Evolutionary conservation across 805 yeast species (phyloP), one percentile per base, ranked within the genome.

Genomic region (Lachancea quebecensis): DNA sequence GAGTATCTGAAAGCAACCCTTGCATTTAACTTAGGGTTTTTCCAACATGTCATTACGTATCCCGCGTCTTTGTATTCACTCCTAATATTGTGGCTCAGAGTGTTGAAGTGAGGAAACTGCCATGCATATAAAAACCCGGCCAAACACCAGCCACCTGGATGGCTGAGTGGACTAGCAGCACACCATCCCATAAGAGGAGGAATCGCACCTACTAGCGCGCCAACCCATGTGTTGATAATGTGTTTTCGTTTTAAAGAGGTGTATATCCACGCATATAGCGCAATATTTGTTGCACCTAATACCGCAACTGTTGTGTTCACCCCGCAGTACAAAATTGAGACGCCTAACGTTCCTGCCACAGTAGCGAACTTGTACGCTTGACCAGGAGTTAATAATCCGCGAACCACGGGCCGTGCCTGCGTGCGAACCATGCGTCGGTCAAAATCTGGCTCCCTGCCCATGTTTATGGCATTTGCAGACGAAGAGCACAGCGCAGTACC

Each of bases 101-200:
- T 78, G 67, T 91, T 93, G 71, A 93, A 93, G 64, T 93, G 99
- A 2, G 99, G 99, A 65, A 93, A 93, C 65, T 93, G 99, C 99
- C 99, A 93, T 6, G 97, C 96, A 60, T 85, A 93, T 34, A 93
- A 68, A 42, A 93, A 68, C 0, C 84, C 87, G 1, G 97, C 97
- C 18, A 93, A 69, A 59, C 90, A 80, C 98, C 98, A 91, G 3
- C 95, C 95, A 7, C 93, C 97, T 0, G 98, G 96, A 51, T 88
- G 86, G 2, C 74, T 53, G 32, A 90, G 66, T 0, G 89, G 77
- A 3, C 87, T 79, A 10, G 96, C 85, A 0, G 91, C 88, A 2
- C 96, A 96, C 99, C 99, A 93, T 2, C 99, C 99, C 99, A 93
- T 93, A 41, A 93, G 73, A 16, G 99, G 99, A 0, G 99, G 99